These are phyloP conservation scores for Umbelopsis ramanniana DNA, from an alignment of 192 early-diverging fungal genomes.

Conservation along the genomic window DNA sequence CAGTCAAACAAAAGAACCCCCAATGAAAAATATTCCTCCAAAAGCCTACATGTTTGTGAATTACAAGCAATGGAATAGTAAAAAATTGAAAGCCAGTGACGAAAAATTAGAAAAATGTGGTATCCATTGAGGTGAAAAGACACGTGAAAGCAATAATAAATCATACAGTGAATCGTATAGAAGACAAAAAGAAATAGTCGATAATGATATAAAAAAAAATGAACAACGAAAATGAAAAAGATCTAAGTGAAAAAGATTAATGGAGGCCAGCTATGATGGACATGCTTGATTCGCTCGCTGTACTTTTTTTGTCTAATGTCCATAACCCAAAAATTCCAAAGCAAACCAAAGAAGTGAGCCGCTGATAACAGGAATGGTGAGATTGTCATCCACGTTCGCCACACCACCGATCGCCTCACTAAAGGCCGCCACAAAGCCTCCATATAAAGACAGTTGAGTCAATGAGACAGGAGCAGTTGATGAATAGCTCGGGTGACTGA, in stretches of 20 bases:
- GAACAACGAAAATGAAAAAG: neutral
- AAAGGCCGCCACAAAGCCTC: constrained; percentile 44
- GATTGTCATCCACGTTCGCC: constrained; percentile 48
- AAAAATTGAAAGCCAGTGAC: constrained; percentile 8
- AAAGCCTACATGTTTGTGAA: constrained; percentile 11
- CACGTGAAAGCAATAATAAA: too few relatives aligned
- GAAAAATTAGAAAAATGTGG: neutral
- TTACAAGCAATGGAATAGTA: constrained; percentile 1
- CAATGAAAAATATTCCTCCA: neutral
- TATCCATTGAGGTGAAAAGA: neutral
- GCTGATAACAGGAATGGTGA: constrained; percentile 48
- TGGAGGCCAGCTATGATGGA: neutral
- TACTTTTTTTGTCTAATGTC: neutral
- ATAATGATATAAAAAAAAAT: too few relatives aligned
- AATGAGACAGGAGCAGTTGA: constrained; percentile 20
- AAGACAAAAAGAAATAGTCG: neutral
- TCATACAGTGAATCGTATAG: too few relatives aligned
- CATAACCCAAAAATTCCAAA: constrained; percentile 27
- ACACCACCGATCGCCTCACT: constrained; percentile 47
- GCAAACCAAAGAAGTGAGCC: constrained; percentile 44
- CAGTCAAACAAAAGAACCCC: neutral
- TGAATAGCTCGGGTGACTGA: constrained; percentile 26
- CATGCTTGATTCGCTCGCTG: neutral
- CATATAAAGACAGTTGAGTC: constrained; percentile 33
- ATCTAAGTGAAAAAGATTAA: neutral